Base-by-base conservation (phyloP, 331 rosid species). In the Quercus lobata region DNA sequence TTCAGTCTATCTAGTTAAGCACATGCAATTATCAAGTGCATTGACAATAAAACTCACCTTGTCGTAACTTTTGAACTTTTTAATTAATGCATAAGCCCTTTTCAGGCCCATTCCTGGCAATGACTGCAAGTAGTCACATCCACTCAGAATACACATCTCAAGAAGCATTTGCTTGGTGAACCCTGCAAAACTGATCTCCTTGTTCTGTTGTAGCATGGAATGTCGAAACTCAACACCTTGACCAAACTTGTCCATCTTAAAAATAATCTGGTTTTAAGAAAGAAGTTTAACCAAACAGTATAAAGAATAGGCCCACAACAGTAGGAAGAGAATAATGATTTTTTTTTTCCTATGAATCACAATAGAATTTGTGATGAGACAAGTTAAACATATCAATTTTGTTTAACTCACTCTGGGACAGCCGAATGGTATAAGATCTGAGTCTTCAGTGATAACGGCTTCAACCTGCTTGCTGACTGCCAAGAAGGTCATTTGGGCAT, bases 41-140 rank as follows among this genome's bases (percentile, higher is more conserved):
- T 34, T 35, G 24, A 74, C 25, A 44, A n/a, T 57, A 57, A 84
- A 27, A 74, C 84, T 83, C 79, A 96, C 99, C 94, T 89, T 93
- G 71, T 91, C 96, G n/a, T 96, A 93, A 83, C 90, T 90, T 84
- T 82, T 81, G 81, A 90, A 90, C 79, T 80, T 90, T 81, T 89
- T 91, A 7, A 96, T 77, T 29, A 91, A 90, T 70, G 96, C 89
- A 80, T 95, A 97, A 35, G 98, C 98, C 78, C 92, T 90, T 95
- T 95, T 95, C 70, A 91, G 91, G 71, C 99, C 99, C 98, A 95
- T 93, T 83, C 99, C 99, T 56, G 99, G 94, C 87, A 93, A 84
- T 65, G 98, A 95, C 82, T 66, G 94, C 81, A 95, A 88, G 85
- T 95, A 95, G 82, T 95, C 97, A 81, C 98, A 95, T 73, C 98